phyloP scores from a whole-genome alignment of 306 rosid species.

The Astragalus membranaceus region DNA sequence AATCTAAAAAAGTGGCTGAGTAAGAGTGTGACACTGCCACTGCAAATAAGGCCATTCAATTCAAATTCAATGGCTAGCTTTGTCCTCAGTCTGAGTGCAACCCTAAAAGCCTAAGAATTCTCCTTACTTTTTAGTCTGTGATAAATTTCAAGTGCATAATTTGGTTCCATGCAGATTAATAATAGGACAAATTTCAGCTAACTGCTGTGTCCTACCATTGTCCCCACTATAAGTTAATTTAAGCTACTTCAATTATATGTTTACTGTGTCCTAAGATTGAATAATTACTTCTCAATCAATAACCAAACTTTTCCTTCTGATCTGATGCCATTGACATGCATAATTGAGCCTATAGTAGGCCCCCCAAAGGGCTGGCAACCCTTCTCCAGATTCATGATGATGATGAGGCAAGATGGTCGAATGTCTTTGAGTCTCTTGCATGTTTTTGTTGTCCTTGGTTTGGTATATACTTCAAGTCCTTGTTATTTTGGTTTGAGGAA shows the following conservation, averaged over 20 bases:
- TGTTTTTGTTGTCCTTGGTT: neutral
- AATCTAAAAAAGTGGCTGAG: constrained; percentile 1
- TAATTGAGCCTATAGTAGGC: constrained; percentile 23
- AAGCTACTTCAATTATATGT: constrained; percentile 10
- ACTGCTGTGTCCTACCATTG: constrained; percentile 18
- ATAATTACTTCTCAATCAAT: constrained; percentile 1
- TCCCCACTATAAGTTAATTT: constrained; percentile 26
- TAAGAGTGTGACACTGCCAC: constrained; percentile 13
- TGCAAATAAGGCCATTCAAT: constrained; percentile 24
- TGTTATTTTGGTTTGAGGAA: no score
- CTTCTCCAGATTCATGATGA: constrained; percentile 18
- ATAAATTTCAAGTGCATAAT: constrained; percentile 11
- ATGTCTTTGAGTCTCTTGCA: constrained; percentile 4
- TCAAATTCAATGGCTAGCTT: constrained; percentile 23
- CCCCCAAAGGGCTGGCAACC: constrained; percentile 11
- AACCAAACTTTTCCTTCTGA: neutral
- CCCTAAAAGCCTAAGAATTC: constrained; percentile 34
- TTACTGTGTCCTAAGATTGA: neutral
- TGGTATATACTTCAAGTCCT: no score
- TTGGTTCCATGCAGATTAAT: constrained; percentile 26
- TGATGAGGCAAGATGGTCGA: neutral
- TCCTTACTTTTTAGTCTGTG: constrained; percentile 23
- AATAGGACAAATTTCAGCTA: constrained; percentile 25
- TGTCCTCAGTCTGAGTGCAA: constrained; percentile 30
- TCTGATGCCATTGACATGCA: constrained; percentile 19